Base-by-base conservation (phyloP, 805 yeast genomes). In the Lipomyces sp. region DNA sequence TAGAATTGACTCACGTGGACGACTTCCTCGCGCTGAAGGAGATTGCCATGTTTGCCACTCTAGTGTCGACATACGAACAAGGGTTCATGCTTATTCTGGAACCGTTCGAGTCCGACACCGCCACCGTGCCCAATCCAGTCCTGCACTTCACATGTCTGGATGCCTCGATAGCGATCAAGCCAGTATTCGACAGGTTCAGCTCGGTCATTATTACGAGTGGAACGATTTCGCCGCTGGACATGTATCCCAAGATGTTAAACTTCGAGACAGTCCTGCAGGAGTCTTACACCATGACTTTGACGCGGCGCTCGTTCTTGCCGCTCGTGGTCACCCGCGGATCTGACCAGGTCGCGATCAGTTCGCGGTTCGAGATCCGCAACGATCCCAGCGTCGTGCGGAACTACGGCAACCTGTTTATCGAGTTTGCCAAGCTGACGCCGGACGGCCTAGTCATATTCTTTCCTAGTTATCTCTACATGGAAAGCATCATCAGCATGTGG, bases 391-490 rank as follows among this genome's bases (percentile, higher is more conserved):
- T 93, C 47, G 98, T 93, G 32, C 80, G 99, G 66, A 93, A 93
- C 68, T 93, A 93, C 67, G 99, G 99, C 2, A 86, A 95, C 2
- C 74, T 93, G 62, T 70, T 93, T 49, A 84, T 93, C 43, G 98
- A 93, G 68, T 91, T 89, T 66, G 79, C 98, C 13, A 93, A 93
- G 63, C 84, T 88, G 45, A 91, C 97, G 0, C 99, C 99, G 0
- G 99, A 93, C 70, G 99, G 99, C 3, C 74, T 93, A 78, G 98
- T 93, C 43, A 97, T 93, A 35, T 93, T 93, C 73, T 93, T 93
- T 70, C 99, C 99, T 0, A 86, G 96, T 1, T 93, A 93, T 74
- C 74, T 93, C 34, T 95, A 93, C 68, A 93, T 93, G 98, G 99
- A 93, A 68, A 86, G 95, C 62, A 93, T 93, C 62, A 91, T 93